Percentiles rank a stretch among this genome's conserved stretches.
phyloP scores from a whole-genome alignment of 176 grass and related monocot genomes.

The Calamus simplicifolius region DNA sequence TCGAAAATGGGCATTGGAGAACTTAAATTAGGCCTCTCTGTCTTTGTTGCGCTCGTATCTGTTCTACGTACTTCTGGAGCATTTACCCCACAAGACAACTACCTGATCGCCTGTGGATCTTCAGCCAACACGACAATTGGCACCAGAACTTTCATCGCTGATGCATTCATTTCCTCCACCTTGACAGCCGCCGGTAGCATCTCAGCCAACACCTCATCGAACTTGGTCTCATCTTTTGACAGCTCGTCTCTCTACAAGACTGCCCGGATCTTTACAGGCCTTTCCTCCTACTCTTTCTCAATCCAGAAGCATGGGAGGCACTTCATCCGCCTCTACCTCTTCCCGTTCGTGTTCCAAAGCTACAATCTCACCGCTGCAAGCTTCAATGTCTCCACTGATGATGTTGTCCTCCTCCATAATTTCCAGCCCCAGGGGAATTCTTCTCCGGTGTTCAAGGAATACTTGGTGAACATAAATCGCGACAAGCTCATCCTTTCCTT shows the following conservation, averaged over 20 bases:
- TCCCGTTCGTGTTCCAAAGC: slow-evolving; percentile 59
- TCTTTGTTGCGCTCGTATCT: slow-evolving; percentile 34
- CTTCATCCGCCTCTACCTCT: slow-evolving; percentile 85
- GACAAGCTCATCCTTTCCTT: slow-evolving; percentile 78
- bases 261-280: slow-evolving; percentile 60
- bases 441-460: slow-evolving; percentile 65
- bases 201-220: slow-evolving; percentile 39
- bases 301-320: slow-evolving; percentile 77
- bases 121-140: slow-evolving; percentile 44
- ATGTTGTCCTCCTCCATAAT: slow-evolving; percentile 61
- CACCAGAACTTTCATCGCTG: slow-evolving; percentile 51
- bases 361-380: slow-evolving; percentile 65
- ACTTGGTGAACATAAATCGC: slow-evolving; percentile 53
- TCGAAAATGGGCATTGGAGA: neutral
- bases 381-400: slow-evolving; percentile 81
- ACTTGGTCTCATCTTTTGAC: slow-evolving; percentile 40
- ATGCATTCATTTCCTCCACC: slow-evolving; percentile 41
- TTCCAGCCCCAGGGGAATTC: slow-evolving; percentile 62
- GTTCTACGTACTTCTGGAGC: slow-evolving; percentile 29
- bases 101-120: slow-evolving; percentile 81
- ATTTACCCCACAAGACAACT: slow-evolving; percentile 66
- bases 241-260: slow-evolving; percentile 52
- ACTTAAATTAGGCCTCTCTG: slow-evolving; percentile 18
- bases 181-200: slow-evolving; percentile 48
- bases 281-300: slow-evolving; percentile 70